These are phyloP conservation scores for Arthrobotrys conoides DNA, from an alignment of 2,329 filamentous ascomycete genomes.

Conservation along the genomic window DNA sequence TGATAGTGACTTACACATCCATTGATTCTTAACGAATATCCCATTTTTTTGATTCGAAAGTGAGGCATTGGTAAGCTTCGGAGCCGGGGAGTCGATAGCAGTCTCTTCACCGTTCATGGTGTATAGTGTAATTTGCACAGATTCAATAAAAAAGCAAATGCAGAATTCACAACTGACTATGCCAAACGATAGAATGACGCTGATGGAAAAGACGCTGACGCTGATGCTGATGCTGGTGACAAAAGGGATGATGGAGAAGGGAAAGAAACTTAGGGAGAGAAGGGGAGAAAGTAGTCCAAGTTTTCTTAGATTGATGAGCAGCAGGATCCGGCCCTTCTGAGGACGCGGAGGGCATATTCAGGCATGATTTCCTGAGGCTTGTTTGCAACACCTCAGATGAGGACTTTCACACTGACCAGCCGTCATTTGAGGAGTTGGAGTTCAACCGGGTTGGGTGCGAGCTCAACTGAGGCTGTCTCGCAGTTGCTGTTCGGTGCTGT, in stretches of 20 bases:
- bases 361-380: constrained; percentile 25
- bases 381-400: background rate
- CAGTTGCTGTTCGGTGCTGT: background rate
- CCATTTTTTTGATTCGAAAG: constrained; percentile 28
- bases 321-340: background rate
- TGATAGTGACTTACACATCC: constrained; percentile 53
- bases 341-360: constrained; percentile 4
- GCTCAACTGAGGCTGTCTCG: background rate
- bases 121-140: background rate
- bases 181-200: background rate
- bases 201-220: background rate
- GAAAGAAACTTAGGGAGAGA: background rate
- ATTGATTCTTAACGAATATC: constrained; percentile 55
- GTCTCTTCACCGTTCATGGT: constrained; percentile 22
- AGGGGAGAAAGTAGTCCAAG: background rate
- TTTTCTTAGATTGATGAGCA: background rate
- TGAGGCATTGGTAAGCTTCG: background rate
- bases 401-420: background rate
- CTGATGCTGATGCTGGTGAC: background rate
- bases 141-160: constrained; percentile 3
- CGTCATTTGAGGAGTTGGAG: constrained; percentile 5
- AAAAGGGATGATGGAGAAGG: background rate
- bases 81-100: constrained; percentile 19
- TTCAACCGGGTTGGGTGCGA: background rate
- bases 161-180: background rate